Conservation (phyloP, 139 green algal species). For the Chlamydomonas sphaeroides region DNA sequence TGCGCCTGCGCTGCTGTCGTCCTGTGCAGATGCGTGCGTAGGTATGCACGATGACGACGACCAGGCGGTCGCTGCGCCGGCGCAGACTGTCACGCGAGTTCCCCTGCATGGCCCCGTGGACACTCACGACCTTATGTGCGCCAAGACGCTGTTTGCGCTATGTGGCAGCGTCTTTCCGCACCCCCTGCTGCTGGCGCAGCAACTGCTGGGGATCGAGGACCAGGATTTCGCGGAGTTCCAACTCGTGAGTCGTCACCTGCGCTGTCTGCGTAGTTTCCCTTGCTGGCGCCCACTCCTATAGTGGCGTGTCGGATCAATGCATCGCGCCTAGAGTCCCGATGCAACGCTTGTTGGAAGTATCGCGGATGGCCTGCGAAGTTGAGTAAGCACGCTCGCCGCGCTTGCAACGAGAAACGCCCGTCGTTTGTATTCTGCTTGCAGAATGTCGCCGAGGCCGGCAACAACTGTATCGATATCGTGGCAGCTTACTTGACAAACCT, state of each 20-base stretch:
- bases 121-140: constrained; percentile 23
- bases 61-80: not conserved
- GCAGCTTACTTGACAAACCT: constrained; percentile 41
- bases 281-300: too few species aligned
- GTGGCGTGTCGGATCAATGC: too few species aligned
- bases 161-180: constrained; percentile 34
- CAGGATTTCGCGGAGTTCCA: constrained; percentile 39
- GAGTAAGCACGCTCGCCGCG: too few species aligned
- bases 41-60: constrained; percentile 1
- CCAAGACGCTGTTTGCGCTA: constrained; percentile 25
- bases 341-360: too few species aligned
- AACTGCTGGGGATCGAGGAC: constrained; percentile 35
- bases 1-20: too few species aligned
- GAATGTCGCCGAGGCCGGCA: constrained; percentile 38
- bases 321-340: too few species aligned
- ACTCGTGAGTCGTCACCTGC: not conserved
- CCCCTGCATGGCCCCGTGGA: constrained; percentile 28
- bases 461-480: constrained; percentile 41
- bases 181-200: constrained; percentile 21
- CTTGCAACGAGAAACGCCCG: too few species aligned
- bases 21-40: not conserved
- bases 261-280: too few species aligned
- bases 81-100: not conserved
- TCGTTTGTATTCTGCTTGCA: too few species aligned
- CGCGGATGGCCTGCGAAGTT: too few species aligned